Evolutionary conservation across 2,329 filamentous ascomycete genomes (phyloP), one percentile per base, ranked within the genome.

Genomic region (Exophiala lecanii-corni): DNA sequence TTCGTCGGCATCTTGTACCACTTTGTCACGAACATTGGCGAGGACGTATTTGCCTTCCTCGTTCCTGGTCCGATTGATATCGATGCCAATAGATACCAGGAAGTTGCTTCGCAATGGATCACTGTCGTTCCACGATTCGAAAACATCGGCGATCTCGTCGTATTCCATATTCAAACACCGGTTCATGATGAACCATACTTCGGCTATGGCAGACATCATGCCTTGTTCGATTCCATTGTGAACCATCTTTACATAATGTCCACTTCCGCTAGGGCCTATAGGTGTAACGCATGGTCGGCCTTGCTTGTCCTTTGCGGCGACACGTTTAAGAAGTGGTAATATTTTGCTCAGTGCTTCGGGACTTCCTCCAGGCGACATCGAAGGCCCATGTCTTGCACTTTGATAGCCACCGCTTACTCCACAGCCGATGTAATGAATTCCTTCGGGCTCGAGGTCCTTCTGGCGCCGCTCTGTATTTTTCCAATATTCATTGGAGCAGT

Each of bases 231-330:
- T 85, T 1, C 81, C 82, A 51, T 86, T 85, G 58, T 86, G 82
- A 3, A 85, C 73, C 81, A 86, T 86, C 66, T 87, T 86, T 30
- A 85, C 79, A 55, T 81, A 86, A 59, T 86, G 82, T 0, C 82
- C 82, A 1, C 76, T 72, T 1, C 82, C 81, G 0, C 76, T 76
- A 2, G 75, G 73, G 0, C 82, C 82, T 35, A 82, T 70, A 18
- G 72, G 68, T 0, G 66, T 74, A 1, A 82, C 78, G 53, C 81
- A 86, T 1, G 80, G 72, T 9, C 68, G 72, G 1, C 77, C 78
- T 3, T 75, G 65, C 31, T 49, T 47, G 42, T 81, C 79, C 54
- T 81, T 83, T 1, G 81, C 81, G 0, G 81, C 75, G 34, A 84
- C 72, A 30, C 69, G 73, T 48, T 75, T 62, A 1, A 86, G 62